Evolutionary conservation across 352 stramenopile genomes (phyloP).

Genomic region (Phytophthora litchii): DNA sequence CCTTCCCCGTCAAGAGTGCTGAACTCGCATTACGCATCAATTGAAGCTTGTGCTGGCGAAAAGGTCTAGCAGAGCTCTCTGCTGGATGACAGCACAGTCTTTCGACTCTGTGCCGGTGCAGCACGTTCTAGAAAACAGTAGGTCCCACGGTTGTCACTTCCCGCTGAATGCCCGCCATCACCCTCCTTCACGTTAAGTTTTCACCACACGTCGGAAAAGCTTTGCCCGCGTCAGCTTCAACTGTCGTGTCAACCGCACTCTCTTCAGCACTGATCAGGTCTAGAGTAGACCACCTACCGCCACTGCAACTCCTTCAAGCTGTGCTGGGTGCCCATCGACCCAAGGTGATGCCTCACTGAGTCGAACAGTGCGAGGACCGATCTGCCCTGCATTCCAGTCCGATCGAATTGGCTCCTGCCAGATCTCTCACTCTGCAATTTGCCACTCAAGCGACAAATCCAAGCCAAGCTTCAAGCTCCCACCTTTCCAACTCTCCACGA

Average conservation of each 20-base stretch:
- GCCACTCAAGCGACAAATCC: constrained; percentile 45
- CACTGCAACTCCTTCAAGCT: not conserved
- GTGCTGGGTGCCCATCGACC: not conserved
- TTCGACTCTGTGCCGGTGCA: not conserved
- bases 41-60: too few species aligned
- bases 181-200: constrained; percentile 24
- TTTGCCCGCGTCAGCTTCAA: constrained; percentile 17
- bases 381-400: constrained; percentile 6
- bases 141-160: constrained; percentile 28
- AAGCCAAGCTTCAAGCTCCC: constrained; percentile 22
- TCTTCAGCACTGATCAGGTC: constrained; percentile 4
- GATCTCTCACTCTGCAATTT: constrained; percentile 42
- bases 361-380: constrained; percentile 31
- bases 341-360: not conserved
- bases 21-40: too few species aligned
- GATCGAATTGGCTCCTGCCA: constrained; percentile 22
- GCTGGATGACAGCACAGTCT: constrained; percentile 1
- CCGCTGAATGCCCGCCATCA: constrained; percentile 19
- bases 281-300: not conserved
- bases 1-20: too few species aligned
- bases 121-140: not conserved
- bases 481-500: constrained; percentile 16
- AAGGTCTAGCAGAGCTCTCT: not conserved
- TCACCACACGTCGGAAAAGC: constrained; percentile 16
- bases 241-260: constrained; percentile 14